Base-by-base conservation (phyloP, 371 early-diverging fungal species). In the Mortierella sp. region DNA sequence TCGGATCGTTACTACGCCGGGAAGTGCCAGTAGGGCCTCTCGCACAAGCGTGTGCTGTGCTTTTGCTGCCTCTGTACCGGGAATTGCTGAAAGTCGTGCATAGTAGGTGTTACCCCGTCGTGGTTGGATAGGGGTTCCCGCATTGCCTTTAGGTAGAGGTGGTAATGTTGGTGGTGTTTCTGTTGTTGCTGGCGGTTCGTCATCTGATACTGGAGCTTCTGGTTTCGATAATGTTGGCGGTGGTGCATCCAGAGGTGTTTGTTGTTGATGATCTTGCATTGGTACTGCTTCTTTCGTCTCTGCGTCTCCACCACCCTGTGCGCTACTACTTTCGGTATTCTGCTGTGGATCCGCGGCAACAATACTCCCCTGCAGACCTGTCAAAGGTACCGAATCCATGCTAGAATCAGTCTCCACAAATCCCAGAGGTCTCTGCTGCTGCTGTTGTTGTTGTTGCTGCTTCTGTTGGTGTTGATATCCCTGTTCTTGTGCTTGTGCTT, bases 1-100 rank as follows among this genome's bases (percentile, higher is more conserved):
- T 11, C 84, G 78, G 52, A 80, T 84, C 34, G 65, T 60, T 9
- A 84, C 78, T 16, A 38, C 68, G 0, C 83, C 79, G 7, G 84
- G 84, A 4, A 84, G 73, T 7, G 58, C n/a, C 45, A 54, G 4
- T 19, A 84, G 21, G 2, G 84, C 84, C 31, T 70, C 38, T 6
- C 45, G 38, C 34, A 84, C 76, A 2, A 38, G 65, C 19, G 9
- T 2, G 52, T 84, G 84, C 60, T 84, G 78, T 21, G 28, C 47
- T 42, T 58, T 28, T 9, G 81, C 84, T 31, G 74, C 81, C 0
- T 78, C 73, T 1, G 84, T 84, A 1, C 80, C 80, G 7, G 84
- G 80, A 19, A 0, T 10, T 8, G 84, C 84, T 14, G 84, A 84
- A 0, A 84, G 74, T 44, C 75, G 75, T 10, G 74, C 80, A 38